Percentiles rank a stretch among this genome's conserved stretches.
Evolutionary conservation across 805 yeast genomes (phyloP).

Genomic region (Saturnispora sekii): DNA sequence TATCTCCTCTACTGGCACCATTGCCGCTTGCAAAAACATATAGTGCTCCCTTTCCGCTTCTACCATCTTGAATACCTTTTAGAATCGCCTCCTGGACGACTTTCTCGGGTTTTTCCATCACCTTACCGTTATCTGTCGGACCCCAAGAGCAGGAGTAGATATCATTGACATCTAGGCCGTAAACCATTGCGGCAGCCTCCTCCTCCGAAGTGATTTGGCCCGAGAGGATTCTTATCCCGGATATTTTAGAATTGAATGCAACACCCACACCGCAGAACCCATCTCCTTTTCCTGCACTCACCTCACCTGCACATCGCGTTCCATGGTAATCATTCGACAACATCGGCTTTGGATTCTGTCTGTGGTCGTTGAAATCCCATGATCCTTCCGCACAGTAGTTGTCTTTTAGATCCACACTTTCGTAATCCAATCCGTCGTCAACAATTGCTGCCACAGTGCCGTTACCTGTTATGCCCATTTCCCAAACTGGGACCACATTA

Average conservation of each 20-base stretch:
- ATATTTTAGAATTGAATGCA: slow-evolving; percentile 77
- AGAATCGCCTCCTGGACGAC: slow-evolving; percentile 73
- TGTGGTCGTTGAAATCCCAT: slow-evolving; percentile 84
- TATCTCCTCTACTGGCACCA: slow-evolving; percentile 76
- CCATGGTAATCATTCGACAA: slow-evolving; percentile 85
- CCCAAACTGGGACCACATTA: slow-evolving; percentile 82
- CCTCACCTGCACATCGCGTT: slow-evolving; percentile 96
- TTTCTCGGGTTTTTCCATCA: slow-evolving; percentile 76
- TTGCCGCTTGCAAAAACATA: slow-evolving; percentile 96
- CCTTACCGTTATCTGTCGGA: slow-evolving; percentile 84
- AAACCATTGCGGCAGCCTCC: slow-evolving; percentile 82
- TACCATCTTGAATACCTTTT: slow-evolving; percentile 78
- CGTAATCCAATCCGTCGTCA: slow-evolving; percentile 90
- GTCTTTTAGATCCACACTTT: slow-evolving; percentile 58
- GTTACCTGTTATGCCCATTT: slow-evolving; percentile 65
- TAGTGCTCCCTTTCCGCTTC: slow-evolving; percentile 71
- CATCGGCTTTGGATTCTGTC: slow-evolving; percentile 68
- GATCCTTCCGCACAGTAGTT: slow-evolving; percentile 75
- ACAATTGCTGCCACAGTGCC: slow-evolving; percentile 82
- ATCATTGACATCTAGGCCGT: slow-evolving; percentile 75
- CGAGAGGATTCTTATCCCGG: slow-evolving; percentile 84
- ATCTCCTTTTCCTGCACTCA: slow-evolving; percentile 77
- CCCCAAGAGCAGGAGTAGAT: slow-evolving; percentile 99
- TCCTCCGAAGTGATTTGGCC: slow-evolving; percentile 74
- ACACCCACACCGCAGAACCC: slow-evolving; percentile 93